phyloP scores from a whole-genome alignment of 768 basidiomycete genomes.

The Trametes cinnabarina region DNA sequence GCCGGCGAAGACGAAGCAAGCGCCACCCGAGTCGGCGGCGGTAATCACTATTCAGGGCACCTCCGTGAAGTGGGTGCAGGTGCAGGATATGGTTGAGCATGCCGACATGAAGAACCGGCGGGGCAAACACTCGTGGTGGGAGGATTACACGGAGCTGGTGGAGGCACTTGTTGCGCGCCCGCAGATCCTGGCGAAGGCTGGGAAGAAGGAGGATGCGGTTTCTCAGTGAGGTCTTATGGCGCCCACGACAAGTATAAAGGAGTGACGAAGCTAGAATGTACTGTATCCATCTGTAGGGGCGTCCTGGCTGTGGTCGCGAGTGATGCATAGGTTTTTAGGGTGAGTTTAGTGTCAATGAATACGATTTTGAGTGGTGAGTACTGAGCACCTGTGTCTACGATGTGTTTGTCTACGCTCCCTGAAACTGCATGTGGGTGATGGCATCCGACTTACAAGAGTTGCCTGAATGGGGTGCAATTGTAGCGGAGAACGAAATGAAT shows the following conservation, averaged over 20 bases:
- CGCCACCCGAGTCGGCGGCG: slow-evolving; percentile 67
- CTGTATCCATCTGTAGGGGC: not conserved
- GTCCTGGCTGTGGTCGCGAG: too few species aligned
- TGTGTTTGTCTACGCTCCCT: not conserved
- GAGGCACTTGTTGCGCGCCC: slow-evolving; percentile 71
- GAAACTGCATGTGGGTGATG: too few species aligned
- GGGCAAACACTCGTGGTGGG: slow-evolving; percentile 82
- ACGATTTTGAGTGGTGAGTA: too few species aligned
- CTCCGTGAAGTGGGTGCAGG: slow-evolving; percentile 76
- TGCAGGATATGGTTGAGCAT: slow-evolving; percentile 77
- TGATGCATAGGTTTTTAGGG: too few species aligned
- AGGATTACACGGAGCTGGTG: slow-evolving; percentile 58
- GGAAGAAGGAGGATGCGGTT: not conserved
- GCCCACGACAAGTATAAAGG: too few species aligned
- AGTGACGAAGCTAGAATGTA: not conserved
- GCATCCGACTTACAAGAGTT: not conserved
- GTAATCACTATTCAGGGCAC: slow-evolving; percentile 91
- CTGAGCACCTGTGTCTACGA: too few species aligned
- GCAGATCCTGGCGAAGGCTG: slow-evolving; percentile 41
- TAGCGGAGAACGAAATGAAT: slow-evolving; percentile 20
- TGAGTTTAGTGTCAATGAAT: too few species aligned
- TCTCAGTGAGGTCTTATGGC: too few species aligned
- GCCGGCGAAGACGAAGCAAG: slow-evolving; percentile 51
- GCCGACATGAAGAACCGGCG: slow-evolving; percentile 91
- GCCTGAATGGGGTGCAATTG: not conserved